Evolutionary conservation across 345 rosid genomes (phyloP).

Genomic region (Cardamine chenopodiifolia): DNA sequence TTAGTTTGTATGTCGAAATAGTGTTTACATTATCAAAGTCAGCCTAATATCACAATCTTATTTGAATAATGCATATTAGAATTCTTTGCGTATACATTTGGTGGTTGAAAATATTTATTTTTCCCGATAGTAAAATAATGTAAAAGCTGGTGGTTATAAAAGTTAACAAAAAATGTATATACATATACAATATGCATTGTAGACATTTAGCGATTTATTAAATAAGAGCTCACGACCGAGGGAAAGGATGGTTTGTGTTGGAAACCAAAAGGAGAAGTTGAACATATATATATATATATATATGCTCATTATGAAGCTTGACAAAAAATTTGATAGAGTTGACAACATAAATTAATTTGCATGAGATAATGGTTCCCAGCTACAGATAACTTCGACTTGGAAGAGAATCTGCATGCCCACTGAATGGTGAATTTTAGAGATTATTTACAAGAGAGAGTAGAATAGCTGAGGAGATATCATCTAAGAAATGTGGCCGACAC

Average conservation of each 20-base stretch:
- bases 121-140: not conserved
- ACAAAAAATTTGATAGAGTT: not conserved
- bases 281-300: no score
- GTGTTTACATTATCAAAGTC: slow-evolving; percentile 7
- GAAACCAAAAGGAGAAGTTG: no score
- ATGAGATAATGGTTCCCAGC: not conserved
- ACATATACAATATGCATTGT: not conserved
- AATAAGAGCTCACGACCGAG: no score
- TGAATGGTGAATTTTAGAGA: not conserved
- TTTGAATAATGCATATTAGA: not conserved
- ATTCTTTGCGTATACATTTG: slow-evolving; percentile 23
- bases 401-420: not conserved
- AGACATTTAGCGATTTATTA: no score
- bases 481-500: not conserved
- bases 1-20: not conserved
- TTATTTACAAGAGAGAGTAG: not conserved
- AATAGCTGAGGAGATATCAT: not conserved
- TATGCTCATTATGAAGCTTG: no score
- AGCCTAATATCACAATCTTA: not conserved
- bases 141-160: not conserved
- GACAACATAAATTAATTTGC: not conserved
- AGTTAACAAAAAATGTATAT: not conserved
- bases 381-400: not conserved
- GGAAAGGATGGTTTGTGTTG: no score
- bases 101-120: slow-evolving; percentile 14